Base-by-base conservation (phyloP, 2,329 filamentous ascomycete genomes). In the Penicillium sp. region DNA sequence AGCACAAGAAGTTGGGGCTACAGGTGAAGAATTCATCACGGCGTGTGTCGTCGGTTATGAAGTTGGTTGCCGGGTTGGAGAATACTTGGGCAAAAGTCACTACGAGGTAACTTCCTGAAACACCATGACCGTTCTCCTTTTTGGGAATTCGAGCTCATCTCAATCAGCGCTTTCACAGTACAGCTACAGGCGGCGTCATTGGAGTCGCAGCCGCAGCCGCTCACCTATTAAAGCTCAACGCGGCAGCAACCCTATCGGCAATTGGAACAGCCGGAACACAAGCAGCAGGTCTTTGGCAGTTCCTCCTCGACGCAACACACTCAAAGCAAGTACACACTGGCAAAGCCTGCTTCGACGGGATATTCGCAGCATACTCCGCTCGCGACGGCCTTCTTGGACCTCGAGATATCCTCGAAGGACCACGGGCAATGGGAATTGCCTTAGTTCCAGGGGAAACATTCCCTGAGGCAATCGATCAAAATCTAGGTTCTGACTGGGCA, bases 11-110 rank as follows among this genome's bases (percentile, higher is more conserved):
- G 59, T 70, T 13, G 54, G 54, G 1, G 67, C 69, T 4, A 63
- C 39, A 29, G 69, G 69, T 14, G 52, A 69, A 39, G 68, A 71
- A 5, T 70, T 71, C 21, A 69, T 70, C 24, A 55, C 66, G 1
- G 69, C 69, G 10, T 71, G 68, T n/a, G 68, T 71, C 3, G 63
- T 71, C 21, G 69, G 69, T 8, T 71, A 71, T 37, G 69, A 71
- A 51, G 66, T 70, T 11, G 68, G 63, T 21, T 71, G 69, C 22
- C 66, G 69, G 10, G 63, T 66, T 11, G 69, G 68, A 2, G 67
- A 70, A 52, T 71, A 62, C 45, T 41, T 71, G 1, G 69, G 69
- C 3, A 70, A 70, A 49, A 69, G 62, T 19, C 69, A 71, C 33
- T 71, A 71, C 37, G 67, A 70, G 61, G 69, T 71, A 60, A 48